These are phyloP conservation scores for Fomitopsis betulina DNA, from an alignment of 1,284 basidiomycete species.

Conservation along the genomic window DNA sequence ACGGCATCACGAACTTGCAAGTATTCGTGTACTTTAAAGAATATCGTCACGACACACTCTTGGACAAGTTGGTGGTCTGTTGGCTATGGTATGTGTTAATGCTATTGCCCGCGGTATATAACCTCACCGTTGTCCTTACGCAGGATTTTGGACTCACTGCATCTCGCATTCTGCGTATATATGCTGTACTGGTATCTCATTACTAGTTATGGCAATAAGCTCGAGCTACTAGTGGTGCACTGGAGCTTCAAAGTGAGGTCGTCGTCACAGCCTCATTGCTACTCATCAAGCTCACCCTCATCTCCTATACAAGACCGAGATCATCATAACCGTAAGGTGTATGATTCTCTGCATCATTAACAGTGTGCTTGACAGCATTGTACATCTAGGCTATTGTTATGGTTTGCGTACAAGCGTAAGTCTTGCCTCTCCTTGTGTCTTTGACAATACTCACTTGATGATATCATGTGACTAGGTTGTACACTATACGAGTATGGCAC, in stretches of 20 bases:
- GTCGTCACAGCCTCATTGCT: no score
- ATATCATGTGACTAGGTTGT: not conserved
- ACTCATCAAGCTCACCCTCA: no score
- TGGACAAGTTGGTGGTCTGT: not conserved
- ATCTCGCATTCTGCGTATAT: not conserved
- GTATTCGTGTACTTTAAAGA: conserved; percentile 32
- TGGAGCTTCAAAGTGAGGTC: not conserved
- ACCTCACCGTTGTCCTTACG: not conserved
- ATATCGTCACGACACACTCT: not conserved
- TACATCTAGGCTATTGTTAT: no score
- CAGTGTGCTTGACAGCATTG: no score
- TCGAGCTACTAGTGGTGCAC: not conserved
- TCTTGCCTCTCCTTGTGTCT: no score
- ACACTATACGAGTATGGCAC: conserved; percentile 12
- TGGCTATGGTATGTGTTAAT: not conserved
- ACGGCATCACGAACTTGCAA: conserved; percentile 36
- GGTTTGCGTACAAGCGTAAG: no score
- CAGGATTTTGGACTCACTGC: not conserved
- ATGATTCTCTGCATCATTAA: no score
- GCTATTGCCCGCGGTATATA: no score
- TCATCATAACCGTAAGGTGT: no score
- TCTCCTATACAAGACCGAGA: no score
- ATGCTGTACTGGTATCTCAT: not conserved
- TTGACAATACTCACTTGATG: no score
- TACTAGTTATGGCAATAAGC: not conserved